A percentile compares a stretch with the other conserved stretches of the same genome.
Evolutionary conservation across 1,139 yeast genomes (phyloP).

Genomic region (Geotrichum fermentans): DNA sequence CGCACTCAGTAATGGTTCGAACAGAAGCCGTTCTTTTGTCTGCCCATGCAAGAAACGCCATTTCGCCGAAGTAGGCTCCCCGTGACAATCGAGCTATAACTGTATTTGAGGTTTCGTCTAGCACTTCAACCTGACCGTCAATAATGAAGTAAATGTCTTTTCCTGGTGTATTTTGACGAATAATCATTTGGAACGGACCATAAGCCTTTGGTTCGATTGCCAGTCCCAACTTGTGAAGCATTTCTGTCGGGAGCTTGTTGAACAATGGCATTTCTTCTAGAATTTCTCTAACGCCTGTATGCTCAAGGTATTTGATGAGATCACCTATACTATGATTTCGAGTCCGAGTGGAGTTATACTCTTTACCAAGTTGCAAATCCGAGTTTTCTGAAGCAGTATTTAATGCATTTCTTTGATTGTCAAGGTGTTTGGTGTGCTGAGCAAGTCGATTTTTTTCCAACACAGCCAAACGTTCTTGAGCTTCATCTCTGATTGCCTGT

Average conservation of each 20-base stretch:
- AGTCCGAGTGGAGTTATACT: background rate
- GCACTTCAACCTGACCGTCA: conserved; percentile 65
- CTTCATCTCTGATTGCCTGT: conserved; percentile 67
- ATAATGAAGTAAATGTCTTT: conserved; percentile 62
- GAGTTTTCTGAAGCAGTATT: too few relatives aligned
- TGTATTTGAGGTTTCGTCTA: conserved; percentile 42
- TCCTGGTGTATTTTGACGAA: conserved; percentile 55
- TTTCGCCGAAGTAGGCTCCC: conserved; percentile 72
- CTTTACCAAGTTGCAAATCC: too few relatives aligned
- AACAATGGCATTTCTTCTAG: conserved; percentile 56
- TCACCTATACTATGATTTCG: conserved; percentile 12
- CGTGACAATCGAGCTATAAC: conserved; percentile 54
- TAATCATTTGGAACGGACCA: conserved; percentile 55
- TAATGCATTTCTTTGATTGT: background rate
- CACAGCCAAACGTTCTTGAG: conserved; percentile 69
- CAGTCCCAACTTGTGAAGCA: conserved; percentile 59
- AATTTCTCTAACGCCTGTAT: conserved; percentile 46
- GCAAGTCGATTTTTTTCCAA: conserved; percentile 50
- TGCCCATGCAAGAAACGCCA: conserved; percentile 58
- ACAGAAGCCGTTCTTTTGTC: conserved; percentile 56
- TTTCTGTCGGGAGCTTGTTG: conserved; percentile 50
- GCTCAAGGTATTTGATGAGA: conserved; percentile 11
- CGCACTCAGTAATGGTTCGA: conserved; percentile 55
- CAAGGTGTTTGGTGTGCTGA: too few relatives aligned
- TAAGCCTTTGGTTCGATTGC: conserved; percentile 53